A percentile compares a stretch with the other conserved stretches of the same genome.
phyloP scores from a whole-genome alignment of 176 grass and related monocot genomes.

The Carex myosuroides region DNA sequence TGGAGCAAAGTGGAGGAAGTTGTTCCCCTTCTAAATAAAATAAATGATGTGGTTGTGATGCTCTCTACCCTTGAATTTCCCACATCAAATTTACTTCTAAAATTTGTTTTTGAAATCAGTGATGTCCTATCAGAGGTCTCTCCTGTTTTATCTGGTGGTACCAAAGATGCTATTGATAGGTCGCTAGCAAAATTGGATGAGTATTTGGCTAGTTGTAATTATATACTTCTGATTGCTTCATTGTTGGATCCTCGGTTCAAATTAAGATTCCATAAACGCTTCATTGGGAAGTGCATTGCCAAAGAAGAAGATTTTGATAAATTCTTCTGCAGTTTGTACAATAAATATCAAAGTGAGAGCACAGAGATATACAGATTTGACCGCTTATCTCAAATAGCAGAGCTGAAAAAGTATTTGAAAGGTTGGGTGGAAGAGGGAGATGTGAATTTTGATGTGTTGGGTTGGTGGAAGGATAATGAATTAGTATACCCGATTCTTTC shows the following conservation, averaged over 20 bases:
- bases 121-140: not conserved
- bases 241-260: slow-evolving; percentile 12
- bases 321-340: not conserved
- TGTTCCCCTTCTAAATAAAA: not conserved
- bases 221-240: not conserved
- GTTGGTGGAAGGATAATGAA: slow-evolving; percentile 13
- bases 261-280: not conserved
- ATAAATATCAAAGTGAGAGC: not conserved
- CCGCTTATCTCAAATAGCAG: not conserved
- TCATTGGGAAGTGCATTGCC: not conserved
- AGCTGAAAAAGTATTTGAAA: not conserved
- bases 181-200: not conserved
- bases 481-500: slow-evolving; percentile 1
- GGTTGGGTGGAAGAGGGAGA: not conserved
- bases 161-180: not conserved
- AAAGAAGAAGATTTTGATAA: not conserved
- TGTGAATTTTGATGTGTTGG: slow-evolving; percentile 10
- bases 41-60: not conserved
- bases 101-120: not conserved
- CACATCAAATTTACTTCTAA: slow-evolving; percentile 13
- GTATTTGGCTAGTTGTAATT: not conserved
- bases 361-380: not conserved
- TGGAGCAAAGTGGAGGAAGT: not conserved
- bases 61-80: not conserved
- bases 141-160: not conserved